A percentile compares a stretch with the other conserved stretches of the same genome.
These are phyloP conservation scores for Auxenochlorella pyrenoidosa DNA, from an alignment of 139 green algal genomes.

Conservation along the genomic window DNA sequence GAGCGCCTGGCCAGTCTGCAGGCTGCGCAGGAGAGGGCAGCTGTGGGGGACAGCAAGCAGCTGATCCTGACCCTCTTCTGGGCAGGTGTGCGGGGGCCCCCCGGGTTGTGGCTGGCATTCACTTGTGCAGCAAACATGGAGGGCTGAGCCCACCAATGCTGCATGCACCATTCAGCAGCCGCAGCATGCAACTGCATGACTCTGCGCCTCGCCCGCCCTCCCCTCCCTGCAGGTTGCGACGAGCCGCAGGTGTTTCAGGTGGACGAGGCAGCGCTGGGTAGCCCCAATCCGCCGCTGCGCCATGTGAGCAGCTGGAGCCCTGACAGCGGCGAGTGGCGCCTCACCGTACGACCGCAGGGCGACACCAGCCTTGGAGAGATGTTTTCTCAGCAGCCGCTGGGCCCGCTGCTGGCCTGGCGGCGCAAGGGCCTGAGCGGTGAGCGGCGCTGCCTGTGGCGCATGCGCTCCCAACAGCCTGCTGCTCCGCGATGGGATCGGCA, in stretches of 20 bases:
- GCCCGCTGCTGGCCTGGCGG: background rate
- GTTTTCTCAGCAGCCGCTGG: background rate
- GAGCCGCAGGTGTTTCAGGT: background rate
- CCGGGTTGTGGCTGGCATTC: too few species aligned
- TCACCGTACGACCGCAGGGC: background rate
- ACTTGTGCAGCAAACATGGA: too few species aligned
- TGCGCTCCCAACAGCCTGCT: too few species aligned
- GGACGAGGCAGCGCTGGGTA: background rate
- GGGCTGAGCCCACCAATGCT: too few species aligned
- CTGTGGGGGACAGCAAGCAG: background rate
- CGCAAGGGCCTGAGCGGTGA: background rate
- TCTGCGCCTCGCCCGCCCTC: too few species aligned
- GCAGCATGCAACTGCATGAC: too few species aligned
- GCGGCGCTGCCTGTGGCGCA: background rate
- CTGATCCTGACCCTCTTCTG: conserved; percentile 1
- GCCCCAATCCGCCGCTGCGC: background rate
- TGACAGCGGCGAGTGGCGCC: background rate
- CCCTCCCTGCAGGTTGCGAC: background rate
- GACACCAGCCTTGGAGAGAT: background rate
- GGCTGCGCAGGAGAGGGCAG: background rate
- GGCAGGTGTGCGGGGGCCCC: conserved; percentile 1
- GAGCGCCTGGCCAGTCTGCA: background rate
- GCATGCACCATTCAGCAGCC: too few species aligned
- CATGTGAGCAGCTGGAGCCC: background rate
- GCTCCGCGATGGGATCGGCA: too few species aligned